Base-by-base conservation (phyloP, 2,329 filamentous ascomycete genomes). In the Sporothrix luriei region DNA sequence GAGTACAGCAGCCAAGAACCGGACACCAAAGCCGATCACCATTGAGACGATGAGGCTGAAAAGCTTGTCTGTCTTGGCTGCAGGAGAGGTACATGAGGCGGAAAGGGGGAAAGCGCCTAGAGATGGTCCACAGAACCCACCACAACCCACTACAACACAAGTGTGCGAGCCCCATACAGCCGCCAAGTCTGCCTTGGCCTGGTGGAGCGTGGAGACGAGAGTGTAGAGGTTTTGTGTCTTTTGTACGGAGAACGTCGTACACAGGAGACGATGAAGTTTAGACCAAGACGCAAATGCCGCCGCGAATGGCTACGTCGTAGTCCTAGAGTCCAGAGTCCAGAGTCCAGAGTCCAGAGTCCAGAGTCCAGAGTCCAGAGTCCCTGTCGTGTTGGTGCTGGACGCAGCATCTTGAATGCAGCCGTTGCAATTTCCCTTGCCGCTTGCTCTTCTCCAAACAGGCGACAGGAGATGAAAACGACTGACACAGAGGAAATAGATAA, bases 361-460 rank as follows among this genome's bases (percentile, higher is more conserved):
- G 55, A 61, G 33, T 61, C n/a, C 55, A 57, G 33, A 33, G 1
- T 33, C 6, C 33, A 61, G 55, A 61, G 33, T 61, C n/a, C 55
- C 33, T 43, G 55, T 33, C 55, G 33, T 61, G 55, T 24, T 11
- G 19, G 7, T 21, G 14, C 52, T 7, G 19, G 14, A 33, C 33
- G 33, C 33, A 33, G 33, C 33, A 9, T 33, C 52, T 54, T 13
- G 24, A 59, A 59, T n/a, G 16, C 55, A 59, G 13, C 51, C 29
- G 55, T 59, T 61, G 55, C 55, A 61, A 61, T 61, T n/a, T 61
- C n/a, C 19, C 33, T 29, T 54, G 11, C 52, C 52, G 52, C 52
- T 26, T 54, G 51, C 5, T 54, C 51, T 57, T 38, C 51, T 19
- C 33, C 55, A 61, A 61, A 61, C 55, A 33, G 43, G 55, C 10